Base-by-base conservation (phyloP, 495 filamentous ascomycete species). In the Podospora pseudoanserina region DNA sequence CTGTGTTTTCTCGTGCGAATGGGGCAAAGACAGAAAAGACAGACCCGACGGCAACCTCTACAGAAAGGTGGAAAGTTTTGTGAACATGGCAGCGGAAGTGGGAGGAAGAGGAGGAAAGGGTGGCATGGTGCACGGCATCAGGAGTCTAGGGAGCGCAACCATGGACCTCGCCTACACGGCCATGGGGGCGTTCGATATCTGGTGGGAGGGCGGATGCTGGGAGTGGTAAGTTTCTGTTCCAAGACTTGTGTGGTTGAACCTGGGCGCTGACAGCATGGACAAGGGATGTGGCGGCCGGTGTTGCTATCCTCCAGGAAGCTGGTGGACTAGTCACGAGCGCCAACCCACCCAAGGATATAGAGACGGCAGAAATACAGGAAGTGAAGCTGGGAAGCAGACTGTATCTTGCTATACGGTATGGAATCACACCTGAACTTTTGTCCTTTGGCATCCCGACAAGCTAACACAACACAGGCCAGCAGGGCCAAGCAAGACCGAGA, bases 131-230 rank as follows among this genome's bases (percentile, higher is more conserved):
- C 91, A 93, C 73, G 86, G 89, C 0, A 80, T 95, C 27, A 80
- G 92, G 68, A 88, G 87, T 75, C 73, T 91, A 71, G 88, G 88
- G n/a, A 80, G 84, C 64, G 92, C 92, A 7, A 92, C 91, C 18
- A 77, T 94, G 70, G 92, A 93, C 72, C 80, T 92, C 16, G 92
- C 90, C 57, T 86, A 83, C 32, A 88, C 93, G 58, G 92, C 92
- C 19, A 81, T 83, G 20, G 92, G 92, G 1, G 80, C 83, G 13
- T 72, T 94, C 67, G 92, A 95, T 79, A 77, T 91, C 39, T 94
- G 92, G 75, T 94, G 92, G 92, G 92, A 94, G 71, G 90, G 88
- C 2, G 92, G 92, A 7, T 92, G 90, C 71, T 94, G 90, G 91
- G 90, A 89, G 62, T 94, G 91, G 79, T 78, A 70, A 62, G 75